Percentiles rank a stretch among this genome's conserved stretches.
Evolutionary conservation across 1,139 yeast species (phyloP).

Genomic region (Lizanozyma gosingica): DNA sequence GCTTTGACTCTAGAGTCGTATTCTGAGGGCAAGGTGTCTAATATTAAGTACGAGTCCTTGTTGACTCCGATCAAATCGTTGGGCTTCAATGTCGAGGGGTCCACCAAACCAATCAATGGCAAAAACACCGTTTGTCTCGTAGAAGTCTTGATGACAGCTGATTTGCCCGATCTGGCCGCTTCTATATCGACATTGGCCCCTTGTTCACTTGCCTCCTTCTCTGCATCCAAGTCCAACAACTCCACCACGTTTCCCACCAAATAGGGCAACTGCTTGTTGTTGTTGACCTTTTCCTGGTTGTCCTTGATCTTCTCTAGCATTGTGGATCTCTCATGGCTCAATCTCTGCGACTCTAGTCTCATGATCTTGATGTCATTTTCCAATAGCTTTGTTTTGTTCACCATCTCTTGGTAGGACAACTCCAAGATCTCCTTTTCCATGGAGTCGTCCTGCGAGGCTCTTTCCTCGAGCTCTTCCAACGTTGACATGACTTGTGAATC

Average conservation of each 20-base stretch:
- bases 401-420: constrained; percentile 75
- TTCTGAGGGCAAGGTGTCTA: constrained; percentile 94
- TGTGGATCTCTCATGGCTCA: constrained; percentile 84
- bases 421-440: constrained; percentile 75
- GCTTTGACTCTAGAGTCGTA: constrained; percentile 97
- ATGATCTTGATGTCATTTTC: constrained; percentile 96
- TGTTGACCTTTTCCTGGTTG: constrained; percentile 91
- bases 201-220: constrained; percentile 80
- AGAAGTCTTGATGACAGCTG: constrained; percentile 95
- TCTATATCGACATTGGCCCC: constrained; percentile 95
- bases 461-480: constrained; percentile 54
- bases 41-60: constrained; percentile 87
- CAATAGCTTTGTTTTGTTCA: constrained; percentile 75
- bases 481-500: constrained; percentile 56
- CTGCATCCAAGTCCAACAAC: constrained; percentile 77
- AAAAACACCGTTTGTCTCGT: constrained; percentile 95
- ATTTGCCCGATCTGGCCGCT: constrained; percentile 88
- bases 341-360: constrained; percentile 84
- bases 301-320: constrained; percentile 94
- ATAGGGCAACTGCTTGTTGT: constrained; percentile 92
- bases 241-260: constrained; percentile 98
- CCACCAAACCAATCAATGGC: constrained; percentile 93
- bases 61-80: constrained; percentile 97
- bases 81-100: constrained; percentile 80
- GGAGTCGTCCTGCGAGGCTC: constrained; percentile 35